Evolutionary conservation across 1,139 yeast genomes (phyloP).

Genomic region (Hansenula anomala): DNA sequence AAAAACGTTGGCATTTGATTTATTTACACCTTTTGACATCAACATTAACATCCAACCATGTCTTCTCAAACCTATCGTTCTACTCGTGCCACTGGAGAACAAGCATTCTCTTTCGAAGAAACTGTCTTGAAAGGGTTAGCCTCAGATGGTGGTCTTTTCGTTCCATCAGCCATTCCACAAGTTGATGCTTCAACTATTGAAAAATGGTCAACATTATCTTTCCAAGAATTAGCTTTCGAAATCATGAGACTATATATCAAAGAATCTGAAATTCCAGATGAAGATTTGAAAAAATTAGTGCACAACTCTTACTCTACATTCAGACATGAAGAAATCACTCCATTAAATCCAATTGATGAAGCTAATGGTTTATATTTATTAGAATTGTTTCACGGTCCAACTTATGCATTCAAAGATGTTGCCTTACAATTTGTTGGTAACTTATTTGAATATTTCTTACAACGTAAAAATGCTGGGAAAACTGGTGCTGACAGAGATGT

Average conservation of each 20-base stretch:
- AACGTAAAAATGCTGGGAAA: slow-evolving; percentile 67
- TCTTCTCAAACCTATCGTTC: slow-evolving; percentile 72
- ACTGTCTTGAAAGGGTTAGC: slow-evolving; percentile 94
- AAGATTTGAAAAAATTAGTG: slow-evolving; percentile 60
- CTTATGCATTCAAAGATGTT: slow-evolving; percentile 97
- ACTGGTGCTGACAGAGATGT: slow-evolving; percentile 62
- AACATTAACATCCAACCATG: too few species aligned
- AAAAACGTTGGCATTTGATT: not conserved
- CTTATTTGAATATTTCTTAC: slow-evolving; percentile 84
- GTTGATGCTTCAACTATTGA: slow-evolving; percentile 55
- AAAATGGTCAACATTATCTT: slow-evolving; percentile 69
- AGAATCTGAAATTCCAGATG: slow-evolving; percentile 62
- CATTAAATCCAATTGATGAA: slow-evolving; percentile 52
- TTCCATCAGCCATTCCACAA: slow-evolving; percentile 78
- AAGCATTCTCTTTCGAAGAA: slow-evolving; percentile 75
- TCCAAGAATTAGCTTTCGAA: slow-evolving; percentile 82
- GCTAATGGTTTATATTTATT: slow-evolving; percentile 60
- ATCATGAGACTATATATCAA: slow-evolving; percentile 78
- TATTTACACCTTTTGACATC: too few species aligned
- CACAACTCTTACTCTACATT: slow-evolving; percentile 81
- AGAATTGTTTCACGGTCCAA: slow-evolving; percentile 97
- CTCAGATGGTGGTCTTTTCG: slow-evolving; percentile 90
- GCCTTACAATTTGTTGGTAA: slow-evolving; percentile 98
- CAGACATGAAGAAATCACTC: slow-evolving; percentile 83
- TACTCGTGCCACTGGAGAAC: slow-evolving; percentile 62